These are phyloP conservation scores for Acacia concinna DNA, from an alignment of 331 rosid genomes.

Conservation along the genomic window DNA sequence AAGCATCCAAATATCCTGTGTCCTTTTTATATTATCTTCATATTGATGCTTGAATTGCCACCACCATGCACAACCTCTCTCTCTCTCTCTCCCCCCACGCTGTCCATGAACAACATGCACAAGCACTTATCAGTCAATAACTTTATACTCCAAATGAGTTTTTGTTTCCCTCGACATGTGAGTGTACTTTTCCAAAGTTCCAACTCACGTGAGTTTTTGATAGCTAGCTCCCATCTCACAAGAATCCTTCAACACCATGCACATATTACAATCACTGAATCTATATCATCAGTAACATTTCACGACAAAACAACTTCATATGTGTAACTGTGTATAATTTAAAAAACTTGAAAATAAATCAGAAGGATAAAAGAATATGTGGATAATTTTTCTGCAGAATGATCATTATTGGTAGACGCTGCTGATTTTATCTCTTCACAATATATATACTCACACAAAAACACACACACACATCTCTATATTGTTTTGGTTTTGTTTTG, in stretches of 20 bases:
- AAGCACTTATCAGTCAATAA: constrained; percentile 54
- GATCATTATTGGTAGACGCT: constrained; percentile 25
- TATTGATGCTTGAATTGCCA: constrained; percentile 50
- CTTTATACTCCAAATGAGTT: constrained; percentile 58
- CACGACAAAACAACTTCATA: neutral
- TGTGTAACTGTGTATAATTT: neutral
- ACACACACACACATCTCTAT: neutral
- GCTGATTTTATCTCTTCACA: constrained; percentile 2
- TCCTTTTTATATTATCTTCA: constrained; percentile 26
- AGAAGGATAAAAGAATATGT: neutral
- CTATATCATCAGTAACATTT: neutral
- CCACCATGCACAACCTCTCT: constrained; percentile 12
- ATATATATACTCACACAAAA: neutral
- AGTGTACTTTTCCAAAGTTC: constrained; percentile 93
- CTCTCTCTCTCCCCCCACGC: constrained; percentile 27
- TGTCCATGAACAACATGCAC: constrained; percentile 40
- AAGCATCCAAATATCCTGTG: constrained; percentile 10
- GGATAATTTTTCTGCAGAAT: neutral
- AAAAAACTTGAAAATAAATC: neutral
- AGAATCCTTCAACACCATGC: constrained; percentile 43
- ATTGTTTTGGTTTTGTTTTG: neutral
- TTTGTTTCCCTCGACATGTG: constrained; percentile 84
- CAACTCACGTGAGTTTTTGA: constrained; percentile 85
- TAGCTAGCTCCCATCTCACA: constrained; percentile 65
- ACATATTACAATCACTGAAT: neutral